Base-by-base conservation (phyloP, 1,284 basidiomycete species). In the Schizopora paradoxa region DNA sequence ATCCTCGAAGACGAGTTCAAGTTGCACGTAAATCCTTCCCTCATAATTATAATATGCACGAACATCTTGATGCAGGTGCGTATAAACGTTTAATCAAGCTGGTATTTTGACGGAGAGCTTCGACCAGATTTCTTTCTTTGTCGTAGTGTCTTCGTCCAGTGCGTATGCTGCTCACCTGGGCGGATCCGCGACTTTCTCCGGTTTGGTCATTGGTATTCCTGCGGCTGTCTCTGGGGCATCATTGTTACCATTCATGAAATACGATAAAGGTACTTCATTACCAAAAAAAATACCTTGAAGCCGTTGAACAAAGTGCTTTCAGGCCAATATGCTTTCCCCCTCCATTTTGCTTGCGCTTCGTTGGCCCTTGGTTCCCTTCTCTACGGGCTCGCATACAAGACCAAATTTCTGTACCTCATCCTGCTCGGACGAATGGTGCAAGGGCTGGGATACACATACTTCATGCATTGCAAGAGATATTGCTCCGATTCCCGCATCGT, bases 201-300 rank as follows among this genome's bases (percentile, higher is more conserved):
- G 83, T 51, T 57, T 86, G 8, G 71, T 77, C 14, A 82, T 85
- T 48, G 83, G 83, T 55, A 82, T 86, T 26, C 78, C 78, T 1
- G 75, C 76, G 4, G 65, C 74, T 0, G 69, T 79, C 47, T 74
- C 78, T n/a, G 78, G 76, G 0, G 50, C 86, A 2, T 63, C 68
- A 0, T 65, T 86, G 6, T 58, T 83, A n/a, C 79, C 79, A 0
- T 61, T 85, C 44, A 72, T 73, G 45, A 72, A 58, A 55, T 64
- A 68, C 19, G 82, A 84, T 56, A 62, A 63, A 70, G 79, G 82
- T 77, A 41, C 58, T 43, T 1, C 23, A 11, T 23, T 23, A 8
- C n/a, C n/a, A 31, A 40, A n/a, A n/a, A n/a, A n/a, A n/a, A n/a
- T 11, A 19, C 26, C 5, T 16, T 13, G 34, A 25, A 22, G 29